Evolutionary conservation across 2,329 filamentous ascomycete genomes (phyloP), one percentile per base, ranked within the genome.

Genomic region (Arthrobotrys sphaeroides): DNA sequence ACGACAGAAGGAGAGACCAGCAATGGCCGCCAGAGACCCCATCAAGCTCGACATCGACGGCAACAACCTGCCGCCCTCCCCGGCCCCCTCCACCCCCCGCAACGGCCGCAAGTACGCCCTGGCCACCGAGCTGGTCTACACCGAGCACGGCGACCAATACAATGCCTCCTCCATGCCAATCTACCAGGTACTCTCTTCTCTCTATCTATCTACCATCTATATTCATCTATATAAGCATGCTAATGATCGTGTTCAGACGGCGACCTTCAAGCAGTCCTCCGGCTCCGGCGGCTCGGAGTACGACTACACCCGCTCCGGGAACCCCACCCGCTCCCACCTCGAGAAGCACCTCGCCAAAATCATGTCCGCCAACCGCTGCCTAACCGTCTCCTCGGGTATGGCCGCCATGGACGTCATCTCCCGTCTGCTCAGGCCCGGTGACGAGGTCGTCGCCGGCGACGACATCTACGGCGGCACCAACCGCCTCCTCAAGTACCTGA

Each of bases 321-420:
- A 99, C 82, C 95, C 95, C 16, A 99, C 95, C 72, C 89, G 95
- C 78, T 96, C 94, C 33, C 95, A 99, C 81, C 88, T 99, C 77
- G 95, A 99, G 85, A 90, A 94, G 73, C 95, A 99, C 83, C 86
- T 99, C 80, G 95, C 96, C 81, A 99, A 99, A 88, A 96, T 99
- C 82, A 99, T 99, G 96, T 94, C 92, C 80, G 95, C 95, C 49
- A 89, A 90, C 80, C 91, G 96, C 68, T 92, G 93, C 7, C 88
- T 99, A 59, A 94, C 96, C 55, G 94, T 98, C 47, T 93, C 94
- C 64, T 98, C 94, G 0, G 95, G 95, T 70, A 99, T 99, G 95
- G 95, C 93, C 62, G 95, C 95, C 22, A 85, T 98, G 80, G 95
- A 99, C 83, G 94, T 99, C 78, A 97, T 99, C 79, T 96, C 93